phyloP scores from a whole-genome alignment of 2,329 filamentous ascomycete species.

The Fusarium sp. region DNA sequence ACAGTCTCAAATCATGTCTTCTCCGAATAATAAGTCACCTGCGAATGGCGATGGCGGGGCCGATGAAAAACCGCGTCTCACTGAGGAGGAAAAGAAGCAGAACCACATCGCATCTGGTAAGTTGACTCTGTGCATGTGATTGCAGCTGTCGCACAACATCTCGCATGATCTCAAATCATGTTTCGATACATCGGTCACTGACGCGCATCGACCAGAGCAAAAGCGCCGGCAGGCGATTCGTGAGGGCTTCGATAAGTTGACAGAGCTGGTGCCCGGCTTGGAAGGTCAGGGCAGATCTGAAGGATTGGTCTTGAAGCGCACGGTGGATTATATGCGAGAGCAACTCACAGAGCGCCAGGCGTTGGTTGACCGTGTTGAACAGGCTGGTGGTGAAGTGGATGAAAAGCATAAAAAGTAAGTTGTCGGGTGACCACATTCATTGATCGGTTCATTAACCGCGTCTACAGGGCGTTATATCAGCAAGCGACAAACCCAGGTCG shows the following conservation, averaged over 20 bases:
- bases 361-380: constrained; percentile 71
- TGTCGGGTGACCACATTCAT: constrained; percentile 12
- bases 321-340: constrained; percentile 74
- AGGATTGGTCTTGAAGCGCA: constrained; percentile 81
- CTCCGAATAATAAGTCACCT: constrained; percentile 50
- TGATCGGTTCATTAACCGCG: constrained; percentile 20
- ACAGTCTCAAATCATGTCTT: constrained; percentile 43
- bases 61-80: constrained; percentile 65
- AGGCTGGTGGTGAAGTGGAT: constrained; percentile 68
- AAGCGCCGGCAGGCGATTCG: constrained; percentile 75
- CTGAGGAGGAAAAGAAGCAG: constrained; percentile 68
- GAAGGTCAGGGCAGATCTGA: constrained; percentile 88
- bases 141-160: not conserved
- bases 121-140: constrained; percentile 16
- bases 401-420: constrained; percentile 60
- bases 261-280: constrained; percentile 83
- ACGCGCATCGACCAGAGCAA: constrained; percentile 54
- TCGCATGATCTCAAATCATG: not conserved
- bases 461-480: constrained; percentile 40
- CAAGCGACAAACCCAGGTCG: constrained; percentile 34
- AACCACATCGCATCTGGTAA: constrained; percentile 68
- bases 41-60: constrained; percentile 42
- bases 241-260: constrained; percentile 85
- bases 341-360: constrained; percentile 70
- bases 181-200: constrained; percentile 1